Base-by-base conservation (phyloP, 345 rosid genomes). In the Aquilaria yunnanensis region DNA sequence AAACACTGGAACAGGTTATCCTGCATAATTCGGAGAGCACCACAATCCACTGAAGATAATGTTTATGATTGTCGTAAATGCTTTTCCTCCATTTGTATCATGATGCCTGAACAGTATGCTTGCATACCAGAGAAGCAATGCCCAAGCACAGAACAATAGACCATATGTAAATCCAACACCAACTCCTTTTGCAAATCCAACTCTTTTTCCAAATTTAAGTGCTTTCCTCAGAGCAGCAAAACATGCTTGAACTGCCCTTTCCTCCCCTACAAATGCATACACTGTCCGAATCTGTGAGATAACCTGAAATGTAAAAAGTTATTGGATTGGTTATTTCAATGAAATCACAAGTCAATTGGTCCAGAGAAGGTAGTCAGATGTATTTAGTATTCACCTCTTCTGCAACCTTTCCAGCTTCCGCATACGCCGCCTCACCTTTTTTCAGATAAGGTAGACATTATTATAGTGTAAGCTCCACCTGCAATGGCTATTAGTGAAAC, bases 1-100 rank as follows among this genome's bases (percentile, higher is more conserved):
- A 70, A 48, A 61, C 12, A 33, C 45, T 1, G 23, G 66, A 14
- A 60, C 1, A 7, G 56, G 32, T 10, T 57, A 6, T 37, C 9
- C 37, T 0, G 2, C 5, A 14, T 31, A 31, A 34, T 54, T 47
- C 14, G n/a, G 23, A 65, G 1, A 52, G 11, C 30, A 78, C 95
- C 83, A 92, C 92, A 92, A 82, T 72, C 98, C 96, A 50, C 95
- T 83, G 30, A 72, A 82, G 64, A 92, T 78, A 75, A 85, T 92
- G 67, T 83, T 87, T 59, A 87, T 75, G 47, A 89, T 85, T 5
- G 90, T 82, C 41, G 96, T 82, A 69, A 92, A 88, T 9, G 96
- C 89, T 72, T 83, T 83, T 37, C 84, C 96, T 29, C 96, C 96
- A 49, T 80, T 80, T 8, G 85, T 82, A 67, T 74, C 66, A 10